These are phyloP conservation scores for Phoenix dactylifera DNA, from an alignment of 176 grass and related monocot species.

Conservation along the genomic window DNA sequence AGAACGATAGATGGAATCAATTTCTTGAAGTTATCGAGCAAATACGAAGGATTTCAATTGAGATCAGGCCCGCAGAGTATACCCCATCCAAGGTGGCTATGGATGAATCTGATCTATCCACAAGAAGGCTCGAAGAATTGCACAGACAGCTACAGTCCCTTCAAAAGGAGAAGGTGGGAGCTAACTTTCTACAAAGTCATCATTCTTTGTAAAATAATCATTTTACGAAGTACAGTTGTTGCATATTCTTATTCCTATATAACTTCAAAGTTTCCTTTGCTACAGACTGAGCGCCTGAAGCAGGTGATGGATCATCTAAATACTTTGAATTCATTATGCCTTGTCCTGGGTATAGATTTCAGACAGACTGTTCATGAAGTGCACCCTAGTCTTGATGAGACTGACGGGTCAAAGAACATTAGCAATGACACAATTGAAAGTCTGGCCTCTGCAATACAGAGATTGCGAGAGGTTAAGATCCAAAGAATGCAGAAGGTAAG, in stretches of 20 bases:
- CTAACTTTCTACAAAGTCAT: slow-evolving; percentile 3
- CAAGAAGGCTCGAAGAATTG: slow-evolving; percentile 70
- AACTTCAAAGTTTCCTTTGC: neutral
- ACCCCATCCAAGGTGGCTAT: slow-evolving; percentile 25
- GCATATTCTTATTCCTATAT: neutral
- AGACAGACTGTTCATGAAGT: slow-evolving; percentile 45
- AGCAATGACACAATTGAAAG: slow-evolving; percentile 44
- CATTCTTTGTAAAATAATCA: too few species aligned
- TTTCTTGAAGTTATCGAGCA: slow-evolving; percentile 72
- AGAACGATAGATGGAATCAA: slow-evolving; percentile 63
- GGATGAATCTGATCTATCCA: slow-evolving; percentile 62
- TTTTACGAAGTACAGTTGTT: too few species aligned
- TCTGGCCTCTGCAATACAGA: slow-evolving; percentile 28
- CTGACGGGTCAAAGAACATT: slow-evolving; percentile 45
- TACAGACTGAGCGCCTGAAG: slow-evolving; percentile 40
- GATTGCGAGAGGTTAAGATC: slow-evolving; percentile 39
- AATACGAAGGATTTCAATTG: slow-evolving; percentile 60
- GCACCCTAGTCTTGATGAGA: slow-evolving; percentile 51
- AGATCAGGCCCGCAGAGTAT: slow-evolving; percentile 41
- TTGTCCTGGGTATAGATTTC: slow-evolving; percentile 50
- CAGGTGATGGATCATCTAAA: slow-evolving; percentile 50
- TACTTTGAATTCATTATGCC: slow-evolving; percentile 45
- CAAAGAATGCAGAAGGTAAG: slow-evolving; percentile 67
- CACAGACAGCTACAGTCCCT: slow-evolving; percentile 38
- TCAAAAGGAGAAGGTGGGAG: slow-evolving; percentile 63